Evolutionary conservation across 2,329 filamentous ascomycete genomes (phyloP).

Genomic region (Colletotrichum tofieldiae): DNA sequence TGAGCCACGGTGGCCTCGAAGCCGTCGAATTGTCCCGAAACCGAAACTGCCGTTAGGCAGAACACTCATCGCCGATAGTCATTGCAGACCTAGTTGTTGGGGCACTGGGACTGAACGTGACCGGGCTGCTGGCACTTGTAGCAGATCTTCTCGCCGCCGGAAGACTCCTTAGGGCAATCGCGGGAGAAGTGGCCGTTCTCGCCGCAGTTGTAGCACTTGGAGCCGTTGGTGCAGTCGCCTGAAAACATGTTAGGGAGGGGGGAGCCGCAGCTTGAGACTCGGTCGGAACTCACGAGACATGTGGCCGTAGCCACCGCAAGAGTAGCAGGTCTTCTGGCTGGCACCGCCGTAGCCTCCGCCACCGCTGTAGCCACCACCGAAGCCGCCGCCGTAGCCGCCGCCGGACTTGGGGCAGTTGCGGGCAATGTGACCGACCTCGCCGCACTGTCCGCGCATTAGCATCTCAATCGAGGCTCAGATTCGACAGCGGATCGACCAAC

Average conservation of each 20-base stretch:
- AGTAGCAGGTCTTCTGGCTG: conserved; percentile 93
- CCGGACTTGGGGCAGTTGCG: conserved; percentile 85
- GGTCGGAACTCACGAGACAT: conserved; percentile 80
- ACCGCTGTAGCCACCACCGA: conserved; percentile 64
- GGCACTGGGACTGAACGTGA: conserved; percentile 95
- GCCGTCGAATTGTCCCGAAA: conserved; percentile 33
- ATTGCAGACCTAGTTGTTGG: conserved; percentile 74
- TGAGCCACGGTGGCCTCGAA: conserved; percentile 31
- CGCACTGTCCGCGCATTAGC: conserved; percentile 73
- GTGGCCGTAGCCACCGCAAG: conserved; percentile 96
- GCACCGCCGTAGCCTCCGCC: conserved; percentile 65
- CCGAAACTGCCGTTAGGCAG: conserved; percentile 30
- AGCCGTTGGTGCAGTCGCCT: conserved; percentile 96
- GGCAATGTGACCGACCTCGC: conserved; percentile 95
- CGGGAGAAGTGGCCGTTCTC: conserved; percentile 96
- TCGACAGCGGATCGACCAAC: conserved; percentile 50
- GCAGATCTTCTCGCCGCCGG: conserved; percentile 93
- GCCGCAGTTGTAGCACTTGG: conserved; percentile 99
- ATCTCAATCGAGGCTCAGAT: neutral
- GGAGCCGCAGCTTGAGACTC: neutral
- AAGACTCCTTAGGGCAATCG: conserved; percentile 94
- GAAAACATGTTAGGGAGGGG: conserved; percentile 35
- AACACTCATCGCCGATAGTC: conserved; percentile 42
- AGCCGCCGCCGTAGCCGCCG: conserved; percentile 62
- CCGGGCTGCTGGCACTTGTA: conserved; percentile 92